These are phyloP conservation scores for Trichoderma orchidacearum DNA, from an alignment of 495 filamentous ascomycete species.

Conservation along the genomic window DNA sequence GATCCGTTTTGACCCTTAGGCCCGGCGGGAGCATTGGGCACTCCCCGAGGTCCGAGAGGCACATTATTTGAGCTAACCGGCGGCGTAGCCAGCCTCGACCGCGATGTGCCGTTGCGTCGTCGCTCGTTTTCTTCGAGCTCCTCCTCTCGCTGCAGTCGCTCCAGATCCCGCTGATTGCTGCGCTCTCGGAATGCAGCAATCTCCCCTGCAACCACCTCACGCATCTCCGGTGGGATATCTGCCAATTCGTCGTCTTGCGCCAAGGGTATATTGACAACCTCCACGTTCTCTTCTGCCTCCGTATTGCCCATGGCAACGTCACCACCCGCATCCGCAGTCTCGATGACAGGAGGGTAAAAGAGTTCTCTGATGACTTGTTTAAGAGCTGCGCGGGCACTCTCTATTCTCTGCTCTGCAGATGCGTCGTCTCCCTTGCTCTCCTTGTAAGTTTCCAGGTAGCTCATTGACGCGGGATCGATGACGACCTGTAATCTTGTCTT, in stretches of 20 bases:
- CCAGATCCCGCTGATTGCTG: conserved; percentile 75
- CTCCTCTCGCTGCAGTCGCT: conserved; percentile 76
- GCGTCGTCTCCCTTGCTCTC: conserved; percentile 51
- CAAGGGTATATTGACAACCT: conserved; percentile 84
- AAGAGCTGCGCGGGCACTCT: conserved; percentile 48
- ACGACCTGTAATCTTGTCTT: conserved; percentile 60
- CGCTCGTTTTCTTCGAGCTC: conserved; percentile 83
- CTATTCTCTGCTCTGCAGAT: conserved; percentile 51
- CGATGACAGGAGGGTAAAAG: conserved; percentile 49
- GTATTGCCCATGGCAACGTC: conserved; percentile 60
- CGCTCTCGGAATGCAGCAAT: conserved; percentile 89
- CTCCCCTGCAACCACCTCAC: conserved; percentile 89
- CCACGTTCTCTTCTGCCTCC: conserved; percentile 45
- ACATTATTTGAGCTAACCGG: conserved; percentile 68
- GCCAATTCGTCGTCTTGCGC: conserved; percentile 86
- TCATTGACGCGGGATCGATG: conserved; percentile 67
- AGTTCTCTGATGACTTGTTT: conserved; percentile 54
- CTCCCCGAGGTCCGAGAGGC: conserved; percentile 68
- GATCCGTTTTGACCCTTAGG: conserved; percentile 61
- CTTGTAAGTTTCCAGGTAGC: conserved; percentile 71
- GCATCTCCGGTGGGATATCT: conserved; percentile 92
- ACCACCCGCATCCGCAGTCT: conserved; percentile 41
- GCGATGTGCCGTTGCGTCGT: conserved; percentile 48
- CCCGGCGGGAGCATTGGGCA: conserved; percentile 64
- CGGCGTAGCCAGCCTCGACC: conserved; percentile 58